phyloP scores from a whole-genome alignment of 2,329 filamentous ascomycete genomes.

The Bipolaris bicolor region DNA sequence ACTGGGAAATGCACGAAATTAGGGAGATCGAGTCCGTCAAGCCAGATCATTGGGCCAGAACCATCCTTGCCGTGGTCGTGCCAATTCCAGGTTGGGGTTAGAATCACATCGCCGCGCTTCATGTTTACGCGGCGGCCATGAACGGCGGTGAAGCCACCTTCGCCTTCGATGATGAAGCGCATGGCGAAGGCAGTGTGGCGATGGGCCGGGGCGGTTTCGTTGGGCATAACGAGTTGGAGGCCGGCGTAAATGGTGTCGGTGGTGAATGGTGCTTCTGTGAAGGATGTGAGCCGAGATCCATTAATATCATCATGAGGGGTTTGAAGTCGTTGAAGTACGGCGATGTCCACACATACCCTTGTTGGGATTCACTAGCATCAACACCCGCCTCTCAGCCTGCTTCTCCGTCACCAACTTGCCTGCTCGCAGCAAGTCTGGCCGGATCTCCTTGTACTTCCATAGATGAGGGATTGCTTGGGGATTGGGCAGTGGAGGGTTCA shows the following conservation, averaged over 20 bases:
- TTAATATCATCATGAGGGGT: background rate
- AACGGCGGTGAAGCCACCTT: conserved; percentile 63
- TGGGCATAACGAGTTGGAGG: conserved; percentile 63
- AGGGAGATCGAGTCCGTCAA: conserved; percentile 63
- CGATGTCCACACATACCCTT: background rate
- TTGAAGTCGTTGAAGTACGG: background rate
- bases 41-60: conserved; percentile 61
- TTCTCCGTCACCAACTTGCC: conserved; percentile 47
- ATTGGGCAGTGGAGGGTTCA: conserved; percentile 17
- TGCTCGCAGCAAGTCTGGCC: conserved; percentile 44
- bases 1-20: conserved; percentile 59
- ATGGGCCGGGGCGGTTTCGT: conserved; percentile 62
- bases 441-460: conserved; percentile 14
- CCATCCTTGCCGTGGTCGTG: conserved; percentile 65
- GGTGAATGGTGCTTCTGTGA: conserved; percentile 59
- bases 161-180: conserved; percentile 64
- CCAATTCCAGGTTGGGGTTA: conserved; percentile 66
- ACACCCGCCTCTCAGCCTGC: conserved; percentile 49
- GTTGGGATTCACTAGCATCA: conserved; percentile 51
- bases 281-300: background rate
- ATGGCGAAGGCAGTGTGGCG: conserved; percentile 63
- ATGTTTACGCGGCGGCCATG: conserved; percentile 61
- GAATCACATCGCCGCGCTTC: conserved; percentile 60
- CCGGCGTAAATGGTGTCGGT: conserved; percentile 65
- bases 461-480: conserved; percentile 7